Evolutionary conservation across 73 alveolate species (phyloP), one percentile per base, ranked within the genome.

Genomic region (Paramecium pentaurelia): DNA sequence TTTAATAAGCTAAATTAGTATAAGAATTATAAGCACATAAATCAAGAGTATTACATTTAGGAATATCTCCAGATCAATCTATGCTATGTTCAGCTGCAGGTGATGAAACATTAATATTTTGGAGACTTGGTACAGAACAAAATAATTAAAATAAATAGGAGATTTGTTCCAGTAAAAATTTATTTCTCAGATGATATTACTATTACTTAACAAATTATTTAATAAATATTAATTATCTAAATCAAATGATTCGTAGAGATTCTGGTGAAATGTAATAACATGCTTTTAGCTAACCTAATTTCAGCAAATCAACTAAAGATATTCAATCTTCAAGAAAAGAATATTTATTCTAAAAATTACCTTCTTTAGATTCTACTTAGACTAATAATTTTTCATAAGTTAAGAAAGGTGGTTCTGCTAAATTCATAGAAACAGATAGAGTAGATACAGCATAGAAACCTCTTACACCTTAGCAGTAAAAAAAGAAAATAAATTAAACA

Each of bases 61-160:
- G 99, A 5, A 95, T 97, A 90, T 95, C 99, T 47, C 99, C 99
- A 1, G 99, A 99, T 96, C 99, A 99, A 58, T 94, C 99, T 7
- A 96, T 99, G 58, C 96, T 99, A 10, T 99, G 98, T 64, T 93
- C 99, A 9, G 99, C 99, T 22, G 98, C 99, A n/a, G 98, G 99
- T 8, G 99, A 99, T 96, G 99, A 99, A 94, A 99, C 99, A 22
- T 95, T 99, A 92, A 95, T 99, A 86, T 99, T 99, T 96, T 99
- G 99, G 99, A 88, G 89, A 11, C 49, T 77, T 6, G 89, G 89
- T 6, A 77, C 89, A 38, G 89, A 77, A 38, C 32, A 40, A 77
- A 30, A 27, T 38, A 77, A 42, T 77, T 5, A 37, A 42, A 22
- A 37, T 38, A 37, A 37, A 59, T 22, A 77, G 28, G 86, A 71